phyloP scores from a whole-genome alignment of 1,284 basidiomycete species.

The Malassezia nana region DNA sequence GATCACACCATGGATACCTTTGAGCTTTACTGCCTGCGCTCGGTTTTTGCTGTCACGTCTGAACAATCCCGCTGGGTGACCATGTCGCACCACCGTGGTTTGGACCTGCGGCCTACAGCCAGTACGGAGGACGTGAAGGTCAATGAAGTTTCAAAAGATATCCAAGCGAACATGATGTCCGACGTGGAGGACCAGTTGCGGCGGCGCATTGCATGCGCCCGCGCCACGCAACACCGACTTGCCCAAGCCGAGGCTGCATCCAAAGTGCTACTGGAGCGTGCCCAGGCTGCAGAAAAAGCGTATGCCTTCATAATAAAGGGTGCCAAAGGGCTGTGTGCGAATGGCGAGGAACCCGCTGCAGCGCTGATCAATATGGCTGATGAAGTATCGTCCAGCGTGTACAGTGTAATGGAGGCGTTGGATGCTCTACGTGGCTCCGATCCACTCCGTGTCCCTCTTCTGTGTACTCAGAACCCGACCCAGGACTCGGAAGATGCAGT shows the following conservation, averaged over 20 bases:
- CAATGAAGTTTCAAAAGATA: background rate
- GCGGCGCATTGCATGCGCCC: slow-evolving; percentile 6
- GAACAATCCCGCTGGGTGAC: slow-evolving; percentile 37
- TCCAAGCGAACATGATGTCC: background rate
- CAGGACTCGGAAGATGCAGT: background rate
- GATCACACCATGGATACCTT: slow-evolving; percentile 45
- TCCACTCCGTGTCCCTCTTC: slow-evolving; percentile 28
- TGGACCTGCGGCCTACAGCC: slow-evolving; percentile 33
- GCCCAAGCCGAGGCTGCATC: slow-evolving; percentile 14
- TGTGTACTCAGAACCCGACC: background rate
- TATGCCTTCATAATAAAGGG: slow-evolving; percentile 8
- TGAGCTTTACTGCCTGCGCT: slow-evolving; percentile 41
- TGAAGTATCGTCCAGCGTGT: slow-evolving; percentile 25
- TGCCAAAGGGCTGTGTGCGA: background rate
- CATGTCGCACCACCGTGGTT: slow-evolving; percentile 40
- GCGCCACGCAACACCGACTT: slow-evolving; percentile 13
- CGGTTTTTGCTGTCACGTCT: slow-evolving; percentile 38
- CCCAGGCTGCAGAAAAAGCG: background rate
- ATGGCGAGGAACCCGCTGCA: background rate
- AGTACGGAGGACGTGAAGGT: background rate
- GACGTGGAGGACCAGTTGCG: slow-evolving; percentile 15
- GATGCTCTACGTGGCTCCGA: slow-evolving; percentile 21
- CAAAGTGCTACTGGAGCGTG: slow-evolving; percentile 23
- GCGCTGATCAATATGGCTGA: slow-evolving; percentile 20
- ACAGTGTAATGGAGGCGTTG: slow-evolving; percentile 27